phyloP scores from a whole-genome alignment of 805 yeast genomes.

The Starmerella sp. region DNA sequence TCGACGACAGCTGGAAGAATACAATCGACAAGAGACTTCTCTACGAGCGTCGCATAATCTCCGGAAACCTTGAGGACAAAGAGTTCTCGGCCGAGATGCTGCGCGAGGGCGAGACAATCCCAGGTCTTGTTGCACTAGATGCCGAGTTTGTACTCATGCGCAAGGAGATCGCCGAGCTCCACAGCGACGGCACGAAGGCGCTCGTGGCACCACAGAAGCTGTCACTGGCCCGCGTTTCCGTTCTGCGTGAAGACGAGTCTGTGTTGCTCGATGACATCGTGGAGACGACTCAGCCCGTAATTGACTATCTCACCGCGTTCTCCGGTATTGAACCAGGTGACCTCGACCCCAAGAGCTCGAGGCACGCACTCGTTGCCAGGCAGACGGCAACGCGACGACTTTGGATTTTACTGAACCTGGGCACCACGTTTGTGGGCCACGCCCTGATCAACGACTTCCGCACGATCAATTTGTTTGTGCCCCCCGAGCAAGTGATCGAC shows the following conservation, averaged over 20 bases:
- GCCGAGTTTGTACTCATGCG: constrained; percentile 86
- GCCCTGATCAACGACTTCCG: constrained; percentile 86
- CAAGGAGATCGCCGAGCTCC: constrained; percentile 69
- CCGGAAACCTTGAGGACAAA: constrained; percentile 42
- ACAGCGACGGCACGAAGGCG: constrained; percentile 56
- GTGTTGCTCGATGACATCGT: constrained; percentile 84
- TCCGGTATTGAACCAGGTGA: constrained; percentile 95
- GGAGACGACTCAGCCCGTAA: constrained; percentile 50
- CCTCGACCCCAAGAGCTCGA: constrained; percentile 55
- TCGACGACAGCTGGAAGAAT: constrained; percentile 39
- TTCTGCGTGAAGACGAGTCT: constrained; percentile 36
- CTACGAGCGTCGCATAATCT: constrained; percentile 64
- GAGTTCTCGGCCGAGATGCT: constrained; percentile 42
- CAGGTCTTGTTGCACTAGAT: constrained; percentile 76
- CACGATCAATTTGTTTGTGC: constrained; percentile 84
- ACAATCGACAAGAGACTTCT: constrained; percentile 52
- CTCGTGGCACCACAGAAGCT: constrained; percentile 63
- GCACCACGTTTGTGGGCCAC: constrained; percentile 91
- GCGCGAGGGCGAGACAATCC: constrained; percentile 59
- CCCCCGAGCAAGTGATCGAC: constrained; percentile 74
- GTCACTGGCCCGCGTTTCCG: constrained; percentile 83
- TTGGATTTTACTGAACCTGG: constrained; percentile 81
- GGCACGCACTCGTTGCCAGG: constrained; percentile 59
- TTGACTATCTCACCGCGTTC: constrained; percentile 77
- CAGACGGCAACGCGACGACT: constrained; percentile 78